Percentiles rank a stretch among this genome's conserved stretches.
Evolutionary conservation across 768 basidiomycete species (phyloP).

Genomic region (Exidia glandulosa): DNA sequence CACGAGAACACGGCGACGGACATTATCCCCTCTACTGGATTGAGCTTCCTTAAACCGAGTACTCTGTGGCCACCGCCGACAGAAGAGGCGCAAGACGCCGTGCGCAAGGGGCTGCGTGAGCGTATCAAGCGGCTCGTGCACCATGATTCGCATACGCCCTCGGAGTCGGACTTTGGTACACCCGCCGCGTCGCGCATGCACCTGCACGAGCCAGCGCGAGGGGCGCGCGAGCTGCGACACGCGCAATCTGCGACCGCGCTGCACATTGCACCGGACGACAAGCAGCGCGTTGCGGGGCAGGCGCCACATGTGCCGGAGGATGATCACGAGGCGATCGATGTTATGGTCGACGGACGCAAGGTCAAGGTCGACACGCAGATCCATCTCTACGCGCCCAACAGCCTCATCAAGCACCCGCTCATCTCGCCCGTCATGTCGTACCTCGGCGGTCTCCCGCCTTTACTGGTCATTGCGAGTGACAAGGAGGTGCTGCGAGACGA

Average conservation of each 20-base stretch:
- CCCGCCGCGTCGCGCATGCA: neutral
- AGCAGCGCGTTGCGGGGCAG: neutral
- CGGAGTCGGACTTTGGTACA: no score
- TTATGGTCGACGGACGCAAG: constrained; percentile 30
- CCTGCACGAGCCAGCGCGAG: neutral
- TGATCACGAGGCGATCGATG: constrained; percentile 36
- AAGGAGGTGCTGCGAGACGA: constrained; percentile 91
- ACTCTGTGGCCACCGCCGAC: constrained; percentile 7
- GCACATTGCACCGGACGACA: neutral
- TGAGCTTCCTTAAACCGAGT: constrained; percentile 7
- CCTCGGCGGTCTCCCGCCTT: constrained; percentile 81
- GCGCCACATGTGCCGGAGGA: neutral
- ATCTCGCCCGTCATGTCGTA: constrained; percentile 65
- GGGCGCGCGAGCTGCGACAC: neutral
- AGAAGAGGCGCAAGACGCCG: neutral
- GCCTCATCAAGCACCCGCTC: constrained; percentile 56
- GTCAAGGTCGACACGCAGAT: constrained; percentile 42
- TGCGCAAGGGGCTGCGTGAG: neutral
- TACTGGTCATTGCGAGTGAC: constrained; percentile 76
- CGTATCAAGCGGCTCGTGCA: neutral
- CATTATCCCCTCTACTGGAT: constrained; percentile 3
- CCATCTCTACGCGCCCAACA: constrained; percentile 79
- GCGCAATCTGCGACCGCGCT: neutral
- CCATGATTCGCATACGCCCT: neutral
- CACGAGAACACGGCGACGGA: constrained; percentile 73